These are phyloP conservation scores for Casaregolazyma lundiana DNA, from an alignment of 1,139 yeast genomes.

Conservation along the genomic window DNA sequence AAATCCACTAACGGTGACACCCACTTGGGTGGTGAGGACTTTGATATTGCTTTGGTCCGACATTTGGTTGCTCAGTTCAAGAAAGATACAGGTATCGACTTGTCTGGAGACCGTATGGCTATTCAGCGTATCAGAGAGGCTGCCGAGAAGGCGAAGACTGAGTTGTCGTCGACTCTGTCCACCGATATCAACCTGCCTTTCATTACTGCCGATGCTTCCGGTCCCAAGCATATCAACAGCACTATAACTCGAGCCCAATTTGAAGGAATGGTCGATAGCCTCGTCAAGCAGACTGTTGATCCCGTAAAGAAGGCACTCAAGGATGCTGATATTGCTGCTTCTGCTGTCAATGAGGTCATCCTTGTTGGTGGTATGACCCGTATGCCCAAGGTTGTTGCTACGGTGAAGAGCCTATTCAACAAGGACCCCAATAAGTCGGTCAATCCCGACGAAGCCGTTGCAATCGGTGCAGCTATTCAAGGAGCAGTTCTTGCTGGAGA, in stretches of 20 bases:
- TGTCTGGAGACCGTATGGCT: slow-evolving; percentile 94
- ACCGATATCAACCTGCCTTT: slow-evolving; percentile 97
- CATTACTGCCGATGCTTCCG: slow-evolving; percentile 90
- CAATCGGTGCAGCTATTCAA: slow-evolving; percentile 99
- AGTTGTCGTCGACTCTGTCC: slow-evolving; percentile 86
- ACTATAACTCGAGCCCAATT: slow-evolving; percentile 90
- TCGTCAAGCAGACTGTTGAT: slow-evolving; percentile 88
- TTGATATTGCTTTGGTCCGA: slow-evolving; percentile 80
- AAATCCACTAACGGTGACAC: slow-evolving; percentile 88
- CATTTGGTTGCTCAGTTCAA: slow-evolving; percentile 89
- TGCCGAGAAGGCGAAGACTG: slow-evolving; percentile 99
- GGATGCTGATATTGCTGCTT: slow-evolving; percentile 84
- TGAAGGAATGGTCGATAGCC: slow-evolving; percentile 84
- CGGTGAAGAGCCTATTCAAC: slow-evolving; percentile 89
- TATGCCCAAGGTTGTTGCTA: slow-evolving; percentile 99
- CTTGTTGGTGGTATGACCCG: slow-evolving; percentile 99
- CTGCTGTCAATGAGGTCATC: slow-evolving; percentile 90
- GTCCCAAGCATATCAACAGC: slow-evolving; percentile 97
- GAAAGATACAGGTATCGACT: slow-evolving; percentile 86
- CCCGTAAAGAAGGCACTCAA: slow-evolving; percentile 98
- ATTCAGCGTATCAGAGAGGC: slow-evolving; percentile 99
- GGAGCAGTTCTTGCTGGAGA: slow-evolving; percentile 99
- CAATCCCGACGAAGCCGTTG: slow-evolving; percentile 99
- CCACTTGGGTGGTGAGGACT: slow-evolving; percentile 84
- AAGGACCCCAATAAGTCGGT: slow-evolving; percentile 97